Base-by-base conservation (phyloP, 225 moss, liverwort and hornwort genomes). In the Neckera pumila region DNA sequence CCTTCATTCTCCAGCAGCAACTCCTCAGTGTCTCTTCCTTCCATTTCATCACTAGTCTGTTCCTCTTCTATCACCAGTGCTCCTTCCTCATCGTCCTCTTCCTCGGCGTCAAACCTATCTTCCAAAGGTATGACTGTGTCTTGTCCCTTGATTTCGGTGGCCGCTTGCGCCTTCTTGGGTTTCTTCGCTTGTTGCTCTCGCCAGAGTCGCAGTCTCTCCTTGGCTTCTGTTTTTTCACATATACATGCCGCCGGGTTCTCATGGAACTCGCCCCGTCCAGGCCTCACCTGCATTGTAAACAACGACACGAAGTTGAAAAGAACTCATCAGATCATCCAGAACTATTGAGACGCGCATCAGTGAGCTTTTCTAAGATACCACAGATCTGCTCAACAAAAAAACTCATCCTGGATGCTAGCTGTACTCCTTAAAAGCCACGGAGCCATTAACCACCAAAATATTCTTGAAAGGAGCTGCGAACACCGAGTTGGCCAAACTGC, bases 221-320 rank as follows among this genome's bases (percentile, higher is more conserved):
- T 34, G 57, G 89, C 94, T 85, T 92, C 94, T 51, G 93, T 83
- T 73, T 84, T 95, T 58, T 98, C 95, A 90, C 99, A 97, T 58
- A 99, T 95, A 84, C 99, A 99, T 23, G 94, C 91, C 25, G 95
- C 91, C 73, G 99, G 99, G 77, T 97, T 96, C 89, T 97, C 99
- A 43, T 99, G 96, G 42, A 99, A 97, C 84, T 95, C 97, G 77
- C 97, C 97, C 60, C 92, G 94, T 34, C 99, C 99, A 74, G 92
- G 89, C 69, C 88, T 92, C 77, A 86, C 90, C 94, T 94, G 83
- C 86, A 84, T 59, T 40, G 42, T 49, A 88, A 91, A 30, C 64
- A 85, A 86, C 40, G 38, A 40, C 18, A 27, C n/a, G 11, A 40
- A 58, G 27, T 74, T 43, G 11, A 74, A 84, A 25, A 58, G n/a